Evolutionary conservation across 495 filamentous ascomycete genomes (phyloP).

Genomic region (Chaetomidium leptoderma): DNA sequence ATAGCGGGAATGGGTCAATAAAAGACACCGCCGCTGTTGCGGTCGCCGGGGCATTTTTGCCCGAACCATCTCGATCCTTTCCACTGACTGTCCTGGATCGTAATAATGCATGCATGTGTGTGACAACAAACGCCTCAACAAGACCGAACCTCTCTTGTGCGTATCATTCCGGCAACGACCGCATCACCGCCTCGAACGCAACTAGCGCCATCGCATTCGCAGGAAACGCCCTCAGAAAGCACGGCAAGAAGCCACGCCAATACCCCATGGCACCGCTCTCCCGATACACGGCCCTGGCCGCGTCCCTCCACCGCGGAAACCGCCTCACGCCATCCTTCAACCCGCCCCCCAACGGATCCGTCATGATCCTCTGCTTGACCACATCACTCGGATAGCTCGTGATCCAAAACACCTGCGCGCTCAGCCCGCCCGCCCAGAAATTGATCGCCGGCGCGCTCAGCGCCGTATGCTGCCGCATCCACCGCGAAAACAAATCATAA

Average conservation of each 20-base stretch:
- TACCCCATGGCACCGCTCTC: conserved; percentile 75
- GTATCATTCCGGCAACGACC: conserved; percentile 58
- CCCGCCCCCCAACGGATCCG: conserved; percentile 72
- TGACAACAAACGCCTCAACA: neutral
- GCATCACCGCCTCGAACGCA: conserved; percentile 90
- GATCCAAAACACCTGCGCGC: conserved; percentile 90
- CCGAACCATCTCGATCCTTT: conserved; percentile 7
- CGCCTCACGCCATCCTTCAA: conserved; percentile 62
- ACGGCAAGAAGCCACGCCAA: conserved; percentile 91
- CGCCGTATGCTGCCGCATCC: conserved; percentile 60
- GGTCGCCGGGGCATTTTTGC: conserved; percentile 22
- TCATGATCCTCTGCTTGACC: conserved; percentile 98
- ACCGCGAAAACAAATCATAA: conserved; percentile 75
- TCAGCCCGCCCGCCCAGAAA: conserved; percentile 94
- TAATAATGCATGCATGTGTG: conserved; percentile 11
- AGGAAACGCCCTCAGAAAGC: conserved; percentile 90
- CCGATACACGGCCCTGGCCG: conserved; percentile 67
- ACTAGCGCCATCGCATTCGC: conserved; percentile 93
- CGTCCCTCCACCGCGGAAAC: conserved; percentile 75
- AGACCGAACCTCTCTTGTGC: too few relatives aligned
- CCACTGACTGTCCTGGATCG: conserved; percentile 8
- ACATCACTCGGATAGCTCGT: conserved; percentile 90
- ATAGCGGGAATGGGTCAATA: conserved; percentile 27
- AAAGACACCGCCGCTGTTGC: conserved; percentile 24
- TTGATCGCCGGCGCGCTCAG: conserved; percentile 78